Percentiles rank a stretch among this genome's conserved stretches.
Evolutionary conservation across 495 filamentous ascomycete species (phyloP).

Genomic region (Tirmania nivea): DNA sequence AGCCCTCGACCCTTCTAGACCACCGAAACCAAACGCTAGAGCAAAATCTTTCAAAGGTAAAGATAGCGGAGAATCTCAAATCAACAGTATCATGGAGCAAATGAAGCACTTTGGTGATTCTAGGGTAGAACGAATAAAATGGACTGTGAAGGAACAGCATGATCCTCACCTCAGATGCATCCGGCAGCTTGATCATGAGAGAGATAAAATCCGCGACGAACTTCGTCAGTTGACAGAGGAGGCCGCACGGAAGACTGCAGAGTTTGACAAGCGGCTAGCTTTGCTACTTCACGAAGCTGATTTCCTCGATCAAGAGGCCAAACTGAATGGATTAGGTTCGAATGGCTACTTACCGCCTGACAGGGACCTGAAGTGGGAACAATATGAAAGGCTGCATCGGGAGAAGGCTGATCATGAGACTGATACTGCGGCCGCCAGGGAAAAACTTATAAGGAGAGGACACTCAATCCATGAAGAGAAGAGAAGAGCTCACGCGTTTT

Average conservation of each 20-base stretch:
- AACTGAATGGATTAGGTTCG: background rate
- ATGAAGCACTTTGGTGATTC: background rate
- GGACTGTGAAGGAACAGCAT: background rate
- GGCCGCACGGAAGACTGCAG: background rate
- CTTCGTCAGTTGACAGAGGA: background rate
- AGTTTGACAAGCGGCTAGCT: background rate
- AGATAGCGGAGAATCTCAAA: background rate
- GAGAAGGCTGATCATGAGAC: slow-evolving; percentile 2
- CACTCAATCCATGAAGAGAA: background rate
- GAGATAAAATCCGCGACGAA: background rate
- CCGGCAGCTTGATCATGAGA: background rate
- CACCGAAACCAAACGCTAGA: no score
- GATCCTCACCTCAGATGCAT: background rate
- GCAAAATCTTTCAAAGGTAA: background rate
- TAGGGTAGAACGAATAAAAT: background rate
- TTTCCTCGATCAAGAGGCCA: background rate
- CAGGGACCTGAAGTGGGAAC: background rate
- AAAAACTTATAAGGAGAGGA: background rate
- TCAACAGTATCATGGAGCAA: background rate
- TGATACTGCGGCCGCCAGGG: slow-evolving; percentile 2
- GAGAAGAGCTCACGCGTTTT: background rate
- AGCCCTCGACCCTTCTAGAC: no score
- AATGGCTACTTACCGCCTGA: background rate
- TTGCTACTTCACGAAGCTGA: background rate
- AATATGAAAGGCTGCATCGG: background rate